These are phyloP conservation scores for Porogramme epimiltina DNA, from an alignment of 1,284 basidiomycete genomes.

Conservation along the genomic window DNA sequence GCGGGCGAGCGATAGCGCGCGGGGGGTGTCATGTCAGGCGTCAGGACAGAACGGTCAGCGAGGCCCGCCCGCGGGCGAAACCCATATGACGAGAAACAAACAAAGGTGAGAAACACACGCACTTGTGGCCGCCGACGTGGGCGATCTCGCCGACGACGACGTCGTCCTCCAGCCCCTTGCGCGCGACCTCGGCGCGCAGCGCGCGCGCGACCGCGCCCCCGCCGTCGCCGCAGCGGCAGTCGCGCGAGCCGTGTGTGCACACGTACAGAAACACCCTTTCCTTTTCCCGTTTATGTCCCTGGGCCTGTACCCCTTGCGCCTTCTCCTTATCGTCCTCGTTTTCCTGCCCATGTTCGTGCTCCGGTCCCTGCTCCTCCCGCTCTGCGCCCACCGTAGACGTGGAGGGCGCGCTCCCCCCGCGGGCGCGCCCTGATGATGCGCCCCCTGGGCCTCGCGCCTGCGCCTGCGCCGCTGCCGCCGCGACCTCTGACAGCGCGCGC, in stretches of 20 bases:
- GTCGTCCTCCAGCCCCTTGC: slow-evolving; percentile 22
- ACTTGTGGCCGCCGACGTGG: slow-evolving; percentile 88
- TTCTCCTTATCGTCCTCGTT: neutral
- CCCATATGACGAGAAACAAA: too few relatives aligned
- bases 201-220: slow-evolving; percentile 54
- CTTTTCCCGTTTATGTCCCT: too few relatives aligned
- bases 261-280: slow-evolving; percentile 54
- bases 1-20: neutral
- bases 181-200: slow-evolving; percentile 30
- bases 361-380: neutral
- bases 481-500: slow-evolving; percentile 37
- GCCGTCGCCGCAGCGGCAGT: slow-evolving; percentile 60
- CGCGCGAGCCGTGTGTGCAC: slow-evolving; percentile 38
- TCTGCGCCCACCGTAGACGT: too few relatives aligned
- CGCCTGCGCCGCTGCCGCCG: slow-evolving; percentile 2
- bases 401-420: too few relatives aligned
- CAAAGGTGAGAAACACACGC: slow-evolving; percentile 32
- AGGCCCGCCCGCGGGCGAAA: neutral
- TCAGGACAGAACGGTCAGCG: too few relatives aligned
- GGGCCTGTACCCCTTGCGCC: neutral
- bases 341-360: too few relatives aligned
- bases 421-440: too few relatives aligned
- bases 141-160: slow-evolving; percentile 62
- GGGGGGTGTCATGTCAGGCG: neutral
- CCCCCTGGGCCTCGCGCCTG: neutral